Evolutionary conservation across 2,329 filamentous ascomycete species (phyloP).

Genomic region (Calycina herbarum): DNA sequence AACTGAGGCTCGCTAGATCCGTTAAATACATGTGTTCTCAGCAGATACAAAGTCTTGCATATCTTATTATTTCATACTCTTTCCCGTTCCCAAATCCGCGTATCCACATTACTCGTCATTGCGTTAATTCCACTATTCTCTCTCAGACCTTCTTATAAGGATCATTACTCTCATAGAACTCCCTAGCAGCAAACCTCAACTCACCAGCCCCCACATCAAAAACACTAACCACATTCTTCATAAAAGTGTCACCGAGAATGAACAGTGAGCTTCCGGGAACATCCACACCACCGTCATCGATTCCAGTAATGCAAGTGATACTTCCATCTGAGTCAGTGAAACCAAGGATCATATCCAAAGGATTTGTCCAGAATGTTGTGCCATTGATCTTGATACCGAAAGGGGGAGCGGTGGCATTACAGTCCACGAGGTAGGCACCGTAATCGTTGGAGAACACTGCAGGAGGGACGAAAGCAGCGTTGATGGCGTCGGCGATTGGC

Average conservation of each 20-base stretch:
- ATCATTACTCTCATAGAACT: slow-evolving; percentile 5
- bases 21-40: too few relatives aligned
- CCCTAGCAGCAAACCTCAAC: slow-evolving; percentile 42
- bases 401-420: slow-evolving; percentile 42
- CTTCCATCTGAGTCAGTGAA: slow-evolving; percentile 7
- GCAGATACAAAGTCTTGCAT: too few relatives aligned
- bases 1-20: too few relatives aligned
- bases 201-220: slow-evolving; percentile 49
- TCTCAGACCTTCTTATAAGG: not conserved
- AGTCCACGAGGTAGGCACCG: slow-evolving; percentile 43
- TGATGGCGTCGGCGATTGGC: slow-evolving; percentile 40
- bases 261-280: not conserved
- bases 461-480: slow-evolving; percentile 44
- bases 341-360: slow-evolving; percentile 36
- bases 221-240: slow-evolving; percentile 51
- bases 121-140: too few relatives aligned
- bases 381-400: slow-evolving; percentile 44
- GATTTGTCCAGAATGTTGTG: slow-evolving; percentile 36
- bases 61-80: too few relatives aligned
- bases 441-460: slow-evolving; percentile 37
- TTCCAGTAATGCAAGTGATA: slow-evolving; percentile 2
- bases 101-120: too few relatives aligned
- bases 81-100: too few relatives aligned
- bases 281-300: not conserved
- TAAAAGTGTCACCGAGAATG: slow-evolving; percentile 47